A percentile compares a stretch with the other conserved stretches of the same genome.
These are phyloP conservation scores for Alternaria sp. DNA, from an alignment of 2,329 filamentous ascomycete species.

Conservation along the genomic window DNA sequence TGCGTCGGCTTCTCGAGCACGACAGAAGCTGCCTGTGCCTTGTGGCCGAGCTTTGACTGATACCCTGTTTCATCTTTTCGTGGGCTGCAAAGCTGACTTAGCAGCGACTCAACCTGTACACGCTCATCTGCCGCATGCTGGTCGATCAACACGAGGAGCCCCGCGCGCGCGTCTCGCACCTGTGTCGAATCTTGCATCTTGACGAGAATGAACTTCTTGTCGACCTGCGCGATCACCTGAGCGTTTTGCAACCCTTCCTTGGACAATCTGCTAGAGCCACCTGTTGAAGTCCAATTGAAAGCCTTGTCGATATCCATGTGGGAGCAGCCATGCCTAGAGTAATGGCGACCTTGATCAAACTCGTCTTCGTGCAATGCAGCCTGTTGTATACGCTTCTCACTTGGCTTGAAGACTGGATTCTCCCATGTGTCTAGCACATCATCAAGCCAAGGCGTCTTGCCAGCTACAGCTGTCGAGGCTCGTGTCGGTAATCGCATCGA, in stretches of 20 bases:
- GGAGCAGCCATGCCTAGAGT: constrained; percentile 18
- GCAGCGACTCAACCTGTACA: constrained; percentile 77
- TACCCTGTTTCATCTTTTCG: constrained; percentile 22
- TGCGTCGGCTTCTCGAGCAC: constrained; percentile 62
- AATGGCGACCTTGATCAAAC: constrained; percentile 3
- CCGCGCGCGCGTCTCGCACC: constrained; percentile 2
- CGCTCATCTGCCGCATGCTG: constrained; percentile 96
- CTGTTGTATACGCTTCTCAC: constrained; percentile 56
- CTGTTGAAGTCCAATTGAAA: constrained; percentile 39
- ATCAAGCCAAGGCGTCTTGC: constrained; percentile 63
- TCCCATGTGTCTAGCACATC: constrained; percentile 71
- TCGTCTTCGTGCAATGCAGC: constrained; percentile 38
- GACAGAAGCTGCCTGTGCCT: constrained; percentile 41
- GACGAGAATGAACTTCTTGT: constrained; percentile 85
- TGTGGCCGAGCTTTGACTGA: constrained; percentile 45
- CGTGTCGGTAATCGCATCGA: constrained; percentile 45
- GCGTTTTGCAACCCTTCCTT: constrained; percentile 63
- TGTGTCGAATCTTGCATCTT: constrained; percentile 56
- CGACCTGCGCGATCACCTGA: constrained; percentile 80
- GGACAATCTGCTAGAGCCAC: constrained; percentile 60
- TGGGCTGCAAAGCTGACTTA: constrained; percentile 63
- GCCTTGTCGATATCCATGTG: constrained; percentile 24
- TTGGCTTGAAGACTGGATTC: constrained; percentile 75
- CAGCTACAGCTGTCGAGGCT: constrained; percentile 14
- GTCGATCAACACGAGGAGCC: constrained; percentile 77